A percentile compares a stretch with the other conserved stretches of the same genome.
phyloP scores from a whole-genome alignment of 345 rosid species.

The Dipteronia sinensis region DNA sequence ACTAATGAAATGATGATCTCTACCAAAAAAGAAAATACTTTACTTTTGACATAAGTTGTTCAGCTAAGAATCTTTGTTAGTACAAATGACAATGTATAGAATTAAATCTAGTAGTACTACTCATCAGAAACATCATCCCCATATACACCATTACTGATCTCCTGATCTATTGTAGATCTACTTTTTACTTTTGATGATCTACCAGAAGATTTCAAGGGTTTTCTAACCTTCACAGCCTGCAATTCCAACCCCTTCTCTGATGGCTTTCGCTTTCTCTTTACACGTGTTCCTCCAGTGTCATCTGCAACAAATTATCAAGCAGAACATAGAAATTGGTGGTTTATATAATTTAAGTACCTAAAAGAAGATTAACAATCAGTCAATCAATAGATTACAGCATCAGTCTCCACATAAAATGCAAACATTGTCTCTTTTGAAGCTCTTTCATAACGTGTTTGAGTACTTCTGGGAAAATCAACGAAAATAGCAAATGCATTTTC shows the following conservation, averaged over 20 bases:
- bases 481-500: background rate
- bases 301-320: constrained; percentile 46
- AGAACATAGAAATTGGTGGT: constrained; percentile 13
- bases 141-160: constrained; percentile 49
- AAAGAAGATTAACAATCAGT: constrained; percentile 1
- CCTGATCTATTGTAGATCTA: constrained; percentile 57
- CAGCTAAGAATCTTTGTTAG: background rate
- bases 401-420: constrained; percentile 2
- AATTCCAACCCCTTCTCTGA: constrained; percentile 95
- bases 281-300: constrained; percentile 71
- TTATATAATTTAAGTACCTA: background rate
- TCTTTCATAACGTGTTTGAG: background rate
- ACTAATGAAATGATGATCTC: background rate
- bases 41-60: background rate
- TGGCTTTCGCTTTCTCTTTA: constrained; percentile 85
- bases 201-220: constrained; percentile 63
- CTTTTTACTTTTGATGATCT: constrained; percentile 57
- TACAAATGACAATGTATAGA: constrained; percentile 1
- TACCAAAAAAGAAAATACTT: background rate
- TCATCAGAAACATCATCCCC: constrained; percentile 58
- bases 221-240: constrained; percentile 89
- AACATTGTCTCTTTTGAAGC: background rate
- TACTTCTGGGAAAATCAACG: background rate
- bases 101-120: constrained; percentile 22
- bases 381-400: background rate